A percentile compares a stretch with the other conserved stretches of the same genome.
These are phyloP conservation scores for Gryganskiella cystojenkinii DNA, from an alignment of 192 early-diverging fungal genomes.

Conservation along the genomic window DNA sequence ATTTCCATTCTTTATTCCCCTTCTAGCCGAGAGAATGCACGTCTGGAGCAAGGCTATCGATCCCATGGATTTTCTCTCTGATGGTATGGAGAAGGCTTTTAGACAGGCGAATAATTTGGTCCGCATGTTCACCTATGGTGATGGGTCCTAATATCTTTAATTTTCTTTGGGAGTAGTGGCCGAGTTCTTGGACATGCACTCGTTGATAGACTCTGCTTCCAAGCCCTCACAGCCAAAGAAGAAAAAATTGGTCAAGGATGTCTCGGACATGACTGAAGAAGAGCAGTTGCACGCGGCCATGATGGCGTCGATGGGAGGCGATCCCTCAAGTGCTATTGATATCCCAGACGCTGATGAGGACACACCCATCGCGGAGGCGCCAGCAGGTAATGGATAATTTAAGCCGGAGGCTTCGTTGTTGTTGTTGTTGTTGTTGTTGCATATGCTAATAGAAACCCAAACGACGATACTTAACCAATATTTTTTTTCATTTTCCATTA, in stretches of 20 bases:
- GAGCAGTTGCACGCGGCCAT: conserved; percentile 90
- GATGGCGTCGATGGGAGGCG: conserved; percentile 70
- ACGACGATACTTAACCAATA: neutral
- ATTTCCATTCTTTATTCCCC: neutral
- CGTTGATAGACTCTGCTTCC: conserved; percentile 49
- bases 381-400: conserved; percentile 28
- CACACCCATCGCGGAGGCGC: neutral
- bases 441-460: too few species aligned
- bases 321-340: conserved; percentile 32
- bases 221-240: conserved; percentile 44
- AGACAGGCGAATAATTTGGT: neutral
- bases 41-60: conserved; percentile 68
- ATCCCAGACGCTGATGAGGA: conserved; percentile 15
- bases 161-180: conserved; percentile 52
- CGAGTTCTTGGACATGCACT: conserved; percentile 67
- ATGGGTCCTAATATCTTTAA: neutral
- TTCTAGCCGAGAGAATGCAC: conserved; percentile 80
- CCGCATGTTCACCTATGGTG: neutral
- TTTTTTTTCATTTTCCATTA: neutral
- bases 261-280: conserved; percentile 87
- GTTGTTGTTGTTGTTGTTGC: too few species aligned
- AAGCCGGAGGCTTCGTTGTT: too few species aligned
- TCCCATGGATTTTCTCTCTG: conserved; percentile 76
- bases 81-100: conserved; percentile 61
- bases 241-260: conserved; percentile 51